Evolutionary conservation across 2,329 filamentous ascomycete genomes (phyloP).

Genomic region (Hortaea werneckii): DNA sequence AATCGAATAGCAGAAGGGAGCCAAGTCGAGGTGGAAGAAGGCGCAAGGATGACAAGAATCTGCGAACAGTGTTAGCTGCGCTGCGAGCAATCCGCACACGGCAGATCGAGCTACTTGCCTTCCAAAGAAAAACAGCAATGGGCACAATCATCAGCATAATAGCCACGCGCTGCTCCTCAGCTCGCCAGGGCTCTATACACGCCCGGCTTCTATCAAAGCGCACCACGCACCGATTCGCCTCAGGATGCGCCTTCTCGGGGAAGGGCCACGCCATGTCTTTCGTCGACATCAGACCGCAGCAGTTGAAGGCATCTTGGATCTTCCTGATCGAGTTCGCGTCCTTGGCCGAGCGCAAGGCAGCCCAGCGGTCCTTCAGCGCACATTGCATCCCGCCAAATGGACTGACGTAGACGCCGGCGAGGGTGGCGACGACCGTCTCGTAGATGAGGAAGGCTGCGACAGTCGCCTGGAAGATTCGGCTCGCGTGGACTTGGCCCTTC

Average conservation of each 20-base stretch:
- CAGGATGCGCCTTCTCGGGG: constrained; percentile 24
- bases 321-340: constrained; percentile 41
- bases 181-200: constrained; percentile 49
- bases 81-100: background rate
- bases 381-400: constrained; percentile 39
- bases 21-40: constrained; percentile 19
- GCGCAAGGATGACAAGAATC: constrained; percentile 18
- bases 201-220: constrained; percentile 37
- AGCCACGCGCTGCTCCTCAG: constrained; percentile 43
- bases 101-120: constrained; percentile 33
- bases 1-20: constrained; percentile 19
- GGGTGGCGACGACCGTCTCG: constrained; percentile 34
- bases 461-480: constrained; percentile 24
- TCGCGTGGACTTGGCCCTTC: constrained; percentile 14
- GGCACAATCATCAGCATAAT: constrained; percentile 48
- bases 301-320: constrained; percentile 57
- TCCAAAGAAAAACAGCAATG: constrained; percentile 43
- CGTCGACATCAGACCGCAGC: constrained; percentile 53
- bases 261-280: constrained; percentile 57
- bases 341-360: constrained; percentile 41
- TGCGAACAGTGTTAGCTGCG: constrained; percentile 3
- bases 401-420: constrained; percentile 34
- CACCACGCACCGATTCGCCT: constrained; percentile 33
- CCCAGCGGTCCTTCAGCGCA: constrained; percentile 48
- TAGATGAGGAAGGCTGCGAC: constrained; percentile 32